A percentile compares a stretch with the other conserved stretches of the same genome.
phyloP scores from a whole-genome alignment of 805 yeast species.

The Saturnispora dispora region DNA sequence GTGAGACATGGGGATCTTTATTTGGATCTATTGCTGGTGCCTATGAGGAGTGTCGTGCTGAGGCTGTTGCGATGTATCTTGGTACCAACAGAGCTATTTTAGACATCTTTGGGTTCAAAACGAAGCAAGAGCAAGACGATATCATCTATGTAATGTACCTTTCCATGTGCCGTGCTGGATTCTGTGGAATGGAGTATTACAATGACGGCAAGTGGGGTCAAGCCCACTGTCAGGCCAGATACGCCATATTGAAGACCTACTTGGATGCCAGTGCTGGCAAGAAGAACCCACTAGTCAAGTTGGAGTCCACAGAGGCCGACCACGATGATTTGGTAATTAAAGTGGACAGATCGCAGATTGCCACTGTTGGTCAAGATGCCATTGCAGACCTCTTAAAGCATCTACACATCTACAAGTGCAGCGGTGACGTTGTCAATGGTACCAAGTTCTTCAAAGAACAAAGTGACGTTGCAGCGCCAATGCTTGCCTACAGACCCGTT shows the following conservation, averaged over 20 bases:
- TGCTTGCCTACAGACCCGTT: conserved; percentile 55
- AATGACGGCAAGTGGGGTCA: conserved; percentile 80
- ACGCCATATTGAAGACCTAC: conserved; percentile 70
- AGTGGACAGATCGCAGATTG: conserved; percentile 54
- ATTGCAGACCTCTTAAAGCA: conserved; percentile 62
- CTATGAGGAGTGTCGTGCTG: conserved; percentile 91
- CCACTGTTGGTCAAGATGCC: conserved; percentile 61
- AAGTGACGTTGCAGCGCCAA: conserved; percentile 57
- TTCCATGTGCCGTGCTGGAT: conserved; percentile 84
- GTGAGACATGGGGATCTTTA: conserved; percentile 85
- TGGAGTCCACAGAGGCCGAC: conserved; percentile 39
- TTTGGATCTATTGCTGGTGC: conserved; percentile 80
- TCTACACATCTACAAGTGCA: conserved; percentile 70
- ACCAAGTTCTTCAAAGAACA: conserved; percentile 52
- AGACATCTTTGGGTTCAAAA: conserved; percentile 61
- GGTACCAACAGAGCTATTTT: conserved; percentile 60
- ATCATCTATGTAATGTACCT: conserved; percentile 60
- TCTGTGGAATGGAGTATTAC: conserved; percentile 77
- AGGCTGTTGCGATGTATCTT: conserved; percentile 75
- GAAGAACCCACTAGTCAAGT: conserved; percentile 37
- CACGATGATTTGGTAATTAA: conserved; percentile 52
- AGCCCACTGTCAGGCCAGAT: conserved; percentile 91
- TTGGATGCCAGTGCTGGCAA: conserved; percentile 44
- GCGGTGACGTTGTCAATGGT: conserved; percentile 65
- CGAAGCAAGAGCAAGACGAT: conserved; percentile 49